Conservation (phyloP, 331 rosid species). For the Pyracantha coccinea region DNA sequence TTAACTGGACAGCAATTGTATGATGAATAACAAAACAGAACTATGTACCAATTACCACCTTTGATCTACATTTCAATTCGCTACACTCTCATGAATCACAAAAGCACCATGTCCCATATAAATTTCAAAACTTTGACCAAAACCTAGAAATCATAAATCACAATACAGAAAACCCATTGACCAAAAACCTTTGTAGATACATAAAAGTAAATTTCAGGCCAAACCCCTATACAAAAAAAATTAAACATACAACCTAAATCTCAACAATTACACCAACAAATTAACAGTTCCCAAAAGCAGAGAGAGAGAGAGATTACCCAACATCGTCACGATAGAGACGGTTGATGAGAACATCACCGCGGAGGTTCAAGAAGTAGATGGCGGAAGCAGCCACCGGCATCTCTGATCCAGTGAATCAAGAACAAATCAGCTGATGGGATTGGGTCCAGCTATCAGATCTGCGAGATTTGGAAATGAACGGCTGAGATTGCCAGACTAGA, state of each 20-base stretch:
- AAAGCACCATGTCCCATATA: background rate
- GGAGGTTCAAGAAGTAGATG: slow-evolving; percentile 85
- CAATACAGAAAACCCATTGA: background rate
- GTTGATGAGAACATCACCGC: slow-evolving; percentile 96
- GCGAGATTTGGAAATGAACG: background rate
- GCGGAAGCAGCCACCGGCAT: slow-evolving; percentile 99
- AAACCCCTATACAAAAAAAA: background rate
- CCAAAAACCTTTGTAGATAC: slow-evolving; percentile 5
- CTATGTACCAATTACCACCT: background rate
- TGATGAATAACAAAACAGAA: background rate
- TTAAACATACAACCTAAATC: background rate
- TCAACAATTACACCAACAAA: background rate
- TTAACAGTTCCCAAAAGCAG: background rate
- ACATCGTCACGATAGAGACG: slow-evolving; percentile 99
- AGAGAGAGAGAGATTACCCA: slow-evolving; percentile 40
- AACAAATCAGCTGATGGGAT: slow-evolving; percentile 16
- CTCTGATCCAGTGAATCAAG: slow-evolving; percentile 48
- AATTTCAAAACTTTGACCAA: background rate
- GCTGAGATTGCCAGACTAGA: background rate
- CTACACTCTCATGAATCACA: background rate
- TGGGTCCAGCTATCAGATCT: slow-evolving; percentile 26
- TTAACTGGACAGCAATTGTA: background rate
- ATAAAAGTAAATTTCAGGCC: background rate
- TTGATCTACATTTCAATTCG: slow-evolving; percentile 8
- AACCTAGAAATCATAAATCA: background rate